phyloP scores from a whole-genome alignment of 805 yeast genomes.

The Yarrowia keelungensis region DNA sequence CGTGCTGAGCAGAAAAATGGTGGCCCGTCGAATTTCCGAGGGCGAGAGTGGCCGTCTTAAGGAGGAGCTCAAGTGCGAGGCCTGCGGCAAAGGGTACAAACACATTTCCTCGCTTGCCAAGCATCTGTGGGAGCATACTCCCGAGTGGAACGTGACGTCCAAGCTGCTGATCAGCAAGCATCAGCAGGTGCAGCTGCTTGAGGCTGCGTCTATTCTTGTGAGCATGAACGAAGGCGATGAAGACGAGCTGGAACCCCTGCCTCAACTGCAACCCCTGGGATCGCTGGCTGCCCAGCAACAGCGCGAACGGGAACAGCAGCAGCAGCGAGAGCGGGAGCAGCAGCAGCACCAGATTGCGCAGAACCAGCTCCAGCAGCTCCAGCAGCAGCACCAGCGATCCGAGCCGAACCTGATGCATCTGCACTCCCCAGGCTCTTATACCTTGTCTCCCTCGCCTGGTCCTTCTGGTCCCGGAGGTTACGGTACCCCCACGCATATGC shows the following conservation, averaged over 20 bases:
- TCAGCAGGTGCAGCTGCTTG: constrained; percentile 84
- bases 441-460: neutral
- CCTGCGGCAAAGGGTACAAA: constrained; percentile 90
- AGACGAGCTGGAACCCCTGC: constrained; percentile 36
- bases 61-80: constrained; percentile 85
- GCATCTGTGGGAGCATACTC: constrained; percentile 93
- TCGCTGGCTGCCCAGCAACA: constrained; percentile 17
- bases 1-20: constrained; percentile 58
- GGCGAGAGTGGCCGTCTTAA: constrained; percentile 86
- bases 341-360: constrained; percentile 32
- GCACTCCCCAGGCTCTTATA: constrained; percentile 13
- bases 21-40: constrained; percentile 81
- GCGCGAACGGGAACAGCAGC: constrained; percentile 22
- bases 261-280: constrained; percentile 23
- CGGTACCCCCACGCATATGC: no score
- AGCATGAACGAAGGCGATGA: constrained; percentile 64
- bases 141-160: constrained; percentile 90
- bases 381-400: constrained; percentile 23
- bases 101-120: constrained; percentile 88
- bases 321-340: constrained; percentile 14
- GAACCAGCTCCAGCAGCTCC: constrained; percentile 35
- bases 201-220: constrained; percentile 73
- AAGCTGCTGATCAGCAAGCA: constrained; percentile 82
- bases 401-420: constrained; percentile 16
- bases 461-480: neutral